phyloP scores from a whole-genome alignment of 1,284 basidiomycete species.

The Quambalaria eucalypti region DNA sequence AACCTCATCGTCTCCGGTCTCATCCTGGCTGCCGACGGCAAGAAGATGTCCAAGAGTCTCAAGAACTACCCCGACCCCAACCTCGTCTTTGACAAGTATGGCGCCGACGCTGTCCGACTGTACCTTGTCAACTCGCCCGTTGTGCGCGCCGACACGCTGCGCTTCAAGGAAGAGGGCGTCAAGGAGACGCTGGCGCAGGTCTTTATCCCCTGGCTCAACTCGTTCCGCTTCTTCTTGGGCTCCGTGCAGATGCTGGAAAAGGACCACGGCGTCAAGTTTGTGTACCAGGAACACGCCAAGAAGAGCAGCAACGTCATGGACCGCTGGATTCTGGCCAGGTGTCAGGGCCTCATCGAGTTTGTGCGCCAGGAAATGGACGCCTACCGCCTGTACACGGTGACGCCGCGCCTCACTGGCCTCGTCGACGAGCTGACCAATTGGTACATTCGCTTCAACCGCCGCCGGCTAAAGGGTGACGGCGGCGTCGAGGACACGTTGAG shows the following conservation, averaged over 20 bases:
- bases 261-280: constrained; percentile 67
- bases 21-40: constrained; percentile 92
- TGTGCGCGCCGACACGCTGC: constrained; percentile 91
- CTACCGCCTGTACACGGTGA: constrained; percentile 95
- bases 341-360: constrained; percentile 86
- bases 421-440: constrained; percentile 97
- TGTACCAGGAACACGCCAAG: constrained; percentile 77
- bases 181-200: constrained; percentile 90
- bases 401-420: constrained; percentile 82
- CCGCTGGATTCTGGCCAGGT: constrained; percentile 91
- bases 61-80: constrained; percentile 98
- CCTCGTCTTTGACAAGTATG: constrained; percentile 79
- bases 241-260: constrained; percentile 84
- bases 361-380: constrained; percentile 90
- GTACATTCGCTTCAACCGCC: constrained; percentile 99
- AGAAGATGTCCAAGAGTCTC: constrained; percentile 99
- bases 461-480: constrained; percentile 88
- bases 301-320: constrained; percentile 93
- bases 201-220: constrained; percentile 96
- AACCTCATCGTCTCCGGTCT: constrained; percentile 94
- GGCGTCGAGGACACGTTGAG: constrained; percentile 77
- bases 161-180: constrained; percentile 96
- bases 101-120: constrained; percentile 92
- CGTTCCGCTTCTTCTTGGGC: constrained; percentile 98
- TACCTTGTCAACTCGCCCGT: constrained; percentile 99